Conservation (phyloP, 345 rosid species). For the Citrus cavaleriei region DNA sequence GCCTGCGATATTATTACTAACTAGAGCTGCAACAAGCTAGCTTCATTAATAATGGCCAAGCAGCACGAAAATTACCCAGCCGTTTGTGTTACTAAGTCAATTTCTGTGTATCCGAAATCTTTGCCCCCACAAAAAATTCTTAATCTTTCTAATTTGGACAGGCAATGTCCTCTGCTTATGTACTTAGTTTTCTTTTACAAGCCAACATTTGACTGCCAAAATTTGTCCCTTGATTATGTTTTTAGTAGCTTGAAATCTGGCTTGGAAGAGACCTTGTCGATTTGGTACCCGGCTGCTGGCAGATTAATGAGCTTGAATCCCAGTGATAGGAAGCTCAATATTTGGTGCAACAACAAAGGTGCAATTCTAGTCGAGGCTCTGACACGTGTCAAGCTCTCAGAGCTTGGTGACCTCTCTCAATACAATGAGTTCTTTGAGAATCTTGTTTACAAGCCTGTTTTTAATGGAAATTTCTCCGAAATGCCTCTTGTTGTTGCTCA, state of each 20-base stretch:
- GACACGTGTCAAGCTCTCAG: constrained; percentile 36
- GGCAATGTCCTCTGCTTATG: constrained; percentile 68
- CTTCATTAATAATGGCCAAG: constrained; percentile 21
- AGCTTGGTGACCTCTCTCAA: constrained; percentile 56
- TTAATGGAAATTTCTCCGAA: constrained; percentile 32
- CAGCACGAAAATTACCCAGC: constrained; percentile 6
- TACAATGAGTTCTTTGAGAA: constrained; percentile 49
- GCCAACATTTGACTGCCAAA: constrained; percentile 16
- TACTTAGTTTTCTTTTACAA: constrained; percentile 59
- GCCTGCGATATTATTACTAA: background rate
- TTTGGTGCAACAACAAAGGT: constrained; percentile 55
- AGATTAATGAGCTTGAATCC: constrained; percentile 38
- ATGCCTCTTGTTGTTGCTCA: constrained; percentile 73
- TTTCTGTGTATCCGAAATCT: constrained; percentile 28
- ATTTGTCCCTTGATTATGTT: constrained; percentile 24
- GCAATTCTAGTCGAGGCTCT: constrained; percentile 47
- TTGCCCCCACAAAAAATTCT: constrained; percentile 26
- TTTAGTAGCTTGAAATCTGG: constrained; percentile 47
- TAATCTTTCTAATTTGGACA: constrained; percentile 55
- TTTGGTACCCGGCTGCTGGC: constrained; percentile 65
- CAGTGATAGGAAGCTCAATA: constrained; percentile 45
- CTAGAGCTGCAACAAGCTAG: background rate
- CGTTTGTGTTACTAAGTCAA: constrained; percentile 26
- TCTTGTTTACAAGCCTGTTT: constrained; percentile 46
- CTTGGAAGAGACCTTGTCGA: constrained; percentile 51